Evolutionary conservation across 352 stramenopile species (phyloP).

Genomic region (Phytopythium ostracodes): DNA sequence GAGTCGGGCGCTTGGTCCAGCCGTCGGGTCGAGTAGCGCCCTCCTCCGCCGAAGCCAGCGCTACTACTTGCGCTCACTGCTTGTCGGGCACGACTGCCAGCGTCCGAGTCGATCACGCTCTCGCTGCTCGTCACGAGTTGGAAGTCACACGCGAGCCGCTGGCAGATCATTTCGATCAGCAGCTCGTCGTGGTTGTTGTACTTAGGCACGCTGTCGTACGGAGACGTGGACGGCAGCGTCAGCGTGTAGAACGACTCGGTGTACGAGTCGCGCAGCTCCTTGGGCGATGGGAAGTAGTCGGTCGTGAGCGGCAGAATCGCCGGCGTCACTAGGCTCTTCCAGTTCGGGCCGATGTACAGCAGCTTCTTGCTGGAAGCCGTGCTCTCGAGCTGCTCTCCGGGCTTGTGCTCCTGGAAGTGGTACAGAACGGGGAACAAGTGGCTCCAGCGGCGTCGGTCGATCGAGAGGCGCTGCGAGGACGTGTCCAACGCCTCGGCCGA

Average conservation of each 20-base stretch:
- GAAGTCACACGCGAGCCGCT: slow-evolving; percentile 71
- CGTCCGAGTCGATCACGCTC: slow-evolving; percentile 4
- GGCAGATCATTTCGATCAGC: slow-evolving; percentile 80
- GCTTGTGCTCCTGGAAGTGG: slow-evolving; percentile 8
- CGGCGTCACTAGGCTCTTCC: slow-evolving; percentile 93
- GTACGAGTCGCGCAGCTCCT: slow-evolving; percentile 61
- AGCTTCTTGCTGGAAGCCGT: slow-evolving; percentile 11
- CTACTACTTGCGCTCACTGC: not conserved
- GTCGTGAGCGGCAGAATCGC: slow-evolving; percentile 92
- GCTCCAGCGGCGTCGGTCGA: slow-evolving; percentile 93
- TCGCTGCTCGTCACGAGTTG: slow-evolving; percentile 57
- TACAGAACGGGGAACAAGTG: slow-evolving; percentile 91
- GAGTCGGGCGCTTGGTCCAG: slow-evolving; percentile 9
- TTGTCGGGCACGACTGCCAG: not conserved
- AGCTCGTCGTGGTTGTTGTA: slow-evolving; percentile 67
- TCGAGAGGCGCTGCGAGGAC: slow-evolving; percentile 37
- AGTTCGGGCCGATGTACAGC: slow-evolving; percentile 91
- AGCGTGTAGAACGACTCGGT: slow-evolving; percentile 82
- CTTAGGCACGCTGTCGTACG: slow-evolving; percentile 41
- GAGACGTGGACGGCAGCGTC: slow-evolving; percentile 45
- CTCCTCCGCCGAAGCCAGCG: not conserved
- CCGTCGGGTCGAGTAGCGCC: slow-evolving; percentile 4
- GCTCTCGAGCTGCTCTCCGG: slow-evolving; percentile 7
- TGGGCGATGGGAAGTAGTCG: slow-evolving; percentile 79
- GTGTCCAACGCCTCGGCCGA: slow-evolving; percentile 28